Evolutionary conservation across 805 yeast species (phyloP), one percentile per base, ranked within the genome.

Genomic region (Saccharomycopsis fodiens): DNA sequence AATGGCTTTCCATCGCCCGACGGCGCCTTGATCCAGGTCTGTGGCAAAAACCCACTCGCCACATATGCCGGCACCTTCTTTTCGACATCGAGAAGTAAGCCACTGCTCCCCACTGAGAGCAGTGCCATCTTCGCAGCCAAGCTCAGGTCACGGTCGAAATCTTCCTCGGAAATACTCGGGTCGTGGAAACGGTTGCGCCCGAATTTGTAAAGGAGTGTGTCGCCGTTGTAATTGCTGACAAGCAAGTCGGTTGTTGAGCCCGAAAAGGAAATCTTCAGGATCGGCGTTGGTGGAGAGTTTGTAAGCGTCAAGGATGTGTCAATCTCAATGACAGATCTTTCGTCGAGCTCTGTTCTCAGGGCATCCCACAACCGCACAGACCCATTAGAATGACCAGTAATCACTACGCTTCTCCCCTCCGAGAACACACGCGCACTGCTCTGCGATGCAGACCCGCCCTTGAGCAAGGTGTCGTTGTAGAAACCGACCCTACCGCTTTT

Each of bases 381-480:
- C 0, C 97, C 97, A 59, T 82, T 82, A 30, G 79, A 75, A 58
- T 93, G 96, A 0, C 97, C 97, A 0, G 95, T 80, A 1, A 87
- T 79, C 35, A 89, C 66, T 10, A 74, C 75, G 2, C 81, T 75
- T 35, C 84, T 69, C 19, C 67, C 62, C 30, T 74, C 79, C 19
- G n/a, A 23, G 47, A 64, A 64, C 1, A 72, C 65, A 41, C 79
- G 71, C 34, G 71, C 61, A 25, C 66, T 67, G 19, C 73, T 69
- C 27, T 70, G 65, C 0, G 70, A 71, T 0, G 95, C 83, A 2
- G 79, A 74, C 3, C 99, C 98, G 41, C 98, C 98, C 45, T 70
- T 72, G 30, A 89, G 66, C 3, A 87, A 62, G 6, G 74, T 63
- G 7, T 65, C 68, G 12, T 64, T 61, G 31, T 49, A 49, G 23